These are phyloP conservation scores for Colletotrichum sp. DNA, from an alignment of 2,329 filamentous ascomycete genomes.

Conservation along the genomic window DNA sequence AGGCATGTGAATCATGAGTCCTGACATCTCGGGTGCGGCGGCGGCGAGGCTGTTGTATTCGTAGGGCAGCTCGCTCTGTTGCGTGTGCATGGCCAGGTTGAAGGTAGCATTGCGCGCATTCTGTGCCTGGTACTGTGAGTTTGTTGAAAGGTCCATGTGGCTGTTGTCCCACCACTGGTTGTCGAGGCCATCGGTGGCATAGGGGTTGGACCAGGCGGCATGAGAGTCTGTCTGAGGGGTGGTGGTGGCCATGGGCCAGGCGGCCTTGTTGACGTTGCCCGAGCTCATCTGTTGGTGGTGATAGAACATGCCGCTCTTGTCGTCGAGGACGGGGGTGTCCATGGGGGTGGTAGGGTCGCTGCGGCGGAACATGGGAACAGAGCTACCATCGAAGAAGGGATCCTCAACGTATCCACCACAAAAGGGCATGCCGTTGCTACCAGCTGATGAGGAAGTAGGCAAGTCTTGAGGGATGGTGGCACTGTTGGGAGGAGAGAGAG, in stretches of 20 bases:
- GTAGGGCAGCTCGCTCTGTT: slow-evolving; percentile 45
- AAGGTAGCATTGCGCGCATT: slow-evolving; percentile 37
- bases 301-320: slow-evolving; percentile 35
- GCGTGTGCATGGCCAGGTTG: slow-evolving; percentile 45
- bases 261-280: slow-evolving; percentile 25
- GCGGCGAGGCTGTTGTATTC: slow-evolving; percentile 39
- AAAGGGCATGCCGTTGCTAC: slow-evolving; percentile 28
- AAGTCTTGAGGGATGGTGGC: slow-evolving; percentile 28
- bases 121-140: slow-evolving; percentile 34
- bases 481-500: slow-evolving; percentile 26
- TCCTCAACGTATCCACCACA: slow-evolving; percentile 42
- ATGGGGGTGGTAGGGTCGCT: slow-evolving; percentile 40
- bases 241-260: slow-evolving; percentile 26
- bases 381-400: slow-evolving; percentile 38
- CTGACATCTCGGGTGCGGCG: slow-evolving; percentile 32
- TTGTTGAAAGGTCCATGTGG: slow-evolving; percentile 30
- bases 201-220: slow-evolving; percentile 21
- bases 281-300: slow-evolving; percentile 21
- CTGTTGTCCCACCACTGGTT: slow-evolving; percentile 37
- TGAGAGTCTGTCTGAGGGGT: slow-evolving; percentile 14
- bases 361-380: slow-evolving; percentile 32
- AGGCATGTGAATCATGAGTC: slow-evolving; percentile 62
- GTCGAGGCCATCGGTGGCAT: slow-evolving; percentile 13
- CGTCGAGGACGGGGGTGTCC: slow-evolving; percentile 39
- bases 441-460: slow-evolving; percentile 2